Evolutionary conservation across 1,139 yeast genomes (phyloP), one percentile per base, ranked within the genome.

Genomic region (Kodamaea suecica): DNA sequence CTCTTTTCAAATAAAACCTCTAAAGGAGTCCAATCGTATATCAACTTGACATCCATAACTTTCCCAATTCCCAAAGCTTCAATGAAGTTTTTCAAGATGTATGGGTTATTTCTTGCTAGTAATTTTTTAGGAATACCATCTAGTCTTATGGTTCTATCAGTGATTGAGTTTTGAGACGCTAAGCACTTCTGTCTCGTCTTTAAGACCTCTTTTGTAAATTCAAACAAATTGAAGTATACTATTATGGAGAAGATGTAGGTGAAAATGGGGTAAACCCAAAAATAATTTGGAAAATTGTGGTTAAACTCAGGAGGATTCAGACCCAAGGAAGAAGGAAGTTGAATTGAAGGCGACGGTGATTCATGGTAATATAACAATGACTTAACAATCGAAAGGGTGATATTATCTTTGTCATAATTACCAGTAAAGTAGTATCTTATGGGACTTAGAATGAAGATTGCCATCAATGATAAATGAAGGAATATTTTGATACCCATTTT

Each of bases 61-160:
- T 66, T 70, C 1, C 86, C 86, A 24, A 79, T 74, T 0, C 80
- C 81, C 44, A 80, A 57, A 32, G 73, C 77, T 51, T 80, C 84
- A 32, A 80, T 70, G 47, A 79, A 80, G 23, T 54, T 53, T 39
- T 74, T 76, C 36, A 80, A 59, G 7, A 59, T 55, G 10, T 41
- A 42, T 1, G 71, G 69, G 29, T 66, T 66, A 16, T 61, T 59
- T 36, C 65, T 70, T 32, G 61, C 61, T 36, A 67, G 48, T 40
- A 76, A 52, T 31, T 59, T 54, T 31, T 57, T 61, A 1, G 84
- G 84, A 23, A 77, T 68, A 5, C 74, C 74, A 25, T 68, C 68
- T 12, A 70, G 46, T 34, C 70, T 60, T 17, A 70, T 61, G n/a
- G 75, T 69, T 38, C 73, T 50, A 45, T 70, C 76, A 5, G 75